Percentiles rank a stretch among this genome's conserved stretches.
Conservation (phyloP, 1,284 basidiomycete species). For the Boletellus sp. region DNA sequence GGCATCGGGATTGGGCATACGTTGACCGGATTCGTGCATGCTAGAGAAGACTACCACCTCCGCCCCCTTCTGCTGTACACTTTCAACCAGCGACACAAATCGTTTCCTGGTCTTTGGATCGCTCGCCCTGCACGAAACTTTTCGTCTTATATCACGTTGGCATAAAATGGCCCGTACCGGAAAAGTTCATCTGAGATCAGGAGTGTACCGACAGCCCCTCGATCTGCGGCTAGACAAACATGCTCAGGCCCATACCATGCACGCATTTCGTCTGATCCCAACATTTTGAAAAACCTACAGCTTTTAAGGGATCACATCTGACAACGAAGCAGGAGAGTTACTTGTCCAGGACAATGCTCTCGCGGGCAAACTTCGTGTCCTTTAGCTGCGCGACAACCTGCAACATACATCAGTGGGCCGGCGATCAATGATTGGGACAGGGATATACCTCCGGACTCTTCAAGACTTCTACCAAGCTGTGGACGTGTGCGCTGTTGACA, state of each 20-base stretch:
- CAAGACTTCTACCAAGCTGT: constrained; percentile 91
- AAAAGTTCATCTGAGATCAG: constrained; percentile 96
- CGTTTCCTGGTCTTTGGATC: constrained; percentile 74
- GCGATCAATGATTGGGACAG: background rate
- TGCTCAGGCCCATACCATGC: constrained; percentile 99
- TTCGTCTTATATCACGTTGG: too few species aligned
- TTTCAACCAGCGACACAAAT: constrained; percentile 89
- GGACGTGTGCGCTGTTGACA: constrained; percentile 91
- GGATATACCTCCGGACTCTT: constrained; percentile 83
- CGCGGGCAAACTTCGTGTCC: constrained; percentile 96
- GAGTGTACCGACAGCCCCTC: constrained; percentile 92
- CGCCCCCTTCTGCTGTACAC: constrained; percentile 83
- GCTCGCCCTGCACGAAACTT: constrained; percentile 54
- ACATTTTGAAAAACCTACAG: constrained; percentile 92
- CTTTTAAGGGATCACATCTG: constrained; percentile 10
- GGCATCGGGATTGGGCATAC: constrained; percentile 45
- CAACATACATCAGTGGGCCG: background rate
- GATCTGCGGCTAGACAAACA: constrained; percentile 85
- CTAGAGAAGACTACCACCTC: constrained; percentile 96
- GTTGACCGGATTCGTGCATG: constrained; percentile 98
- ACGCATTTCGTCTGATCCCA: constrained; percentile 89
- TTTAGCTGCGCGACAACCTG: constrained; percentile 77
- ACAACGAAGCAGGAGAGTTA: constrained; percentile 32
- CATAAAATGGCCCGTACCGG: constrained; percentile 48
- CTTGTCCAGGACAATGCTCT: constrained; percentile 90